Conservation (phyloP, 192 early-diverging fungal species). For the Phlyctochytrium bullatum region DNA sequence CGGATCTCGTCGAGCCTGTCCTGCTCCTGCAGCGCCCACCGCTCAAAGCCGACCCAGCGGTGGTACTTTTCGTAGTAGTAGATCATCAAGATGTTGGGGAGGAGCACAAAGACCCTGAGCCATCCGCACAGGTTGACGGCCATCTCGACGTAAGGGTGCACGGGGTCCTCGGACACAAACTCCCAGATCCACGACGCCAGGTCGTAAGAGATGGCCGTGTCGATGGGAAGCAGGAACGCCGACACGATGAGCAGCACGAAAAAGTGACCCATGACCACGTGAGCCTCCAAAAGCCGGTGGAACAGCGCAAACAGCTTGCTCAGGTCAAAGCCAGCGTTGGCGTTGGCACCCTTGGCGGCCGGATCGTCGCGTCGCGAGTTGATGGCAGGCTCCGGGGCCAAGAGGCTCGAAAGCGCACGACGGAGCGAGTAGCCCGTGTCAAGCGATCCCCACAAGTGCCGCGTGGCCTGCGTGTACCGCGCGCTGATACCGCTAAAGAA, state of each 20-base stretch:
- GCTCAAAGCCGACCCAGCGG: constrained; percentile 31
- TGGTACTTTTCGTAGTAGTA: constrained; percentile 40
- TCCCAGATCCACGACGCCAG: constrained; percentile 20
- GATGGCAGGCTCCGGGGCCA: constrained; percentile 13
- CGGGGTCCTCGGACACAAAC: constrained; percentile 20
- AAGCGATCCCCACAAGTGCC: constrained; percentile 62
- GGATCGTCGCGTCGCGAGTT: background rate
- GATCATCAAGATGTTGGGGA: constrained; percentile 21
- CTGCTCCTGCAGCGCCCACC: constrained; percentile 26
- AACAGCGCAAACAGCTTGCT: constrained; percentile 19
- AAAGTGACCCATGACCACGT: constrained; percentile 37
- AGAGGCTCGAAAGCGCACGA: constrained; percentile 19
- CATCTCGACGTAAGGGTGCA: constrained; percentile 35
- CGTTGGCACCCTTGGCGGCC: constrained; percentile 9
- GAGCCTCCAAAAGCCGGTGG: constrained; percentile 35
- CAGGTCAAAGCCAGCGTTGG: background rate
- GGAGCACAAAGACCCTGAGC: constrained; percentile 16
- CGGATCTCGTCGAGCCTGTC: constrained; percentile 7
- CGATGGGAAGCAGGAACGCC: constrained; percentile 25
- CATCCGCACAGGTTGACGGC: constrained; percentile 25
- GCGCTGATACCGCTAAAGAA: constrained; percentile 50
- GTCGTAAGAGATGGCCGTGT: constrained; percentile 4
- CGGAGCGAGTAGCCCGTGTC: constrained; percentile 57
- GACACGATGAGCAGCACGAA: constrained; percentile 30
- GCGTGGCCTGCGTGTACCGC: constrained; percentile 62